Evolutionary conservation across 1,284 basidiomycete genomes (phyloP).

Genomic region (Apiotrichum gracile): DNA sequence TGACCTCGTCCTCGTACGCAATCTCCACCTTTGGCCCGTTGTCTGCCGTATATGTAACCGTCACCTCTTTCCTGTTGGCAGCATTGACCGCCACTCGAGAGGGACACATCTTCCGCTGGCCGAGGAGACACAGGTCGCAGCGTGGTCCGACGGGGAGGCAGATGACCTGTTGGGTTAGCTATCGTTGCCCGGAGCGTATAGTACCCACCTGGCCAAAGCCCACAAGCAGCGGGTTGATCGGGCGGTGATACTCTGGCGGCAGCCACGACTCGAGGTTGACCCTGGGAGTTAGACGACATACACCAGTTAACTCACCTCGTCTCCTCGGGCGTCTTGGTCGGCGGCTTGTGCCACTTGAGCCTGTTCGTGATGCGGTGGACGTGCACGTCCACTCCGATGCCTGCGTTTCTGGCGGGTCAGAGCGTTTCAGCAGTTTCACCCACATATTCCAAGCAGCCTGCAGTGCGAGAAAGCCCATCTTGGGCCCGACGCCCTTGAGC

Average conservation of each 20-base stretch:
- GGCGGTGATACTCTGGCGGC: conserved; percentile 66
- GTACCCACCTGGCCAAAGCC: conserved; percentile 72
- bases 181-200: background rate
- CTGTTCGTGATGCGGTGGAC: conserved; percentile 93
- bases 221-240: conserved; percentile 83
- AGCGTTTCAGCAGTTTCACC: conserved; percentile 26
- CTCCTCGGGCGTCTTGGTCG: conserved; percentile 79
- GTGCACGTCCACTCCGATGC: conserved; percentile 93
- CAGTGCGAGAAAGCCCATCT: conserved; percentile 82
- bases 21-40: conserved; percentile 27
- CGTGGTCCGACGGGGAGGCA: conserved; percentile 77
- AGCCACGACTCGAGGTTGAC: conserved; percentile 88
- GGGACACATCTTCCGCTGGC: conserved; percentile 46
- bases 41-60: conserved; percentile 47
- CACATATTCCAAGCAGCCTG: conserved; percentile 81
- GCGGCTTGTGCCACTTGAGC: conserved; percentile 79
- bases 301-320: conserved; percentile 59
- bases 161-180: conserved; percentile 46
- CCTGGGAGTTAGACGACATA: conserved; percentile 44
- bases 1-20: conserved; percentile 52
- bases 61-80: conserved; percentile 39
- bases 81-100: conserved; percentile 39
- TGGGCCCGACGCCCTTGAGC: conserved; percentile 81
- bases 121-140: conserved; percentile 65
- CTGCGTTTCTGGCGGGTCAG: conserved; percentile 61